These are phyloP conservation scores for Echites panduratus DNA, from an alignment of 257 asterid genomes.

Conservation along the genomic window DNA sequence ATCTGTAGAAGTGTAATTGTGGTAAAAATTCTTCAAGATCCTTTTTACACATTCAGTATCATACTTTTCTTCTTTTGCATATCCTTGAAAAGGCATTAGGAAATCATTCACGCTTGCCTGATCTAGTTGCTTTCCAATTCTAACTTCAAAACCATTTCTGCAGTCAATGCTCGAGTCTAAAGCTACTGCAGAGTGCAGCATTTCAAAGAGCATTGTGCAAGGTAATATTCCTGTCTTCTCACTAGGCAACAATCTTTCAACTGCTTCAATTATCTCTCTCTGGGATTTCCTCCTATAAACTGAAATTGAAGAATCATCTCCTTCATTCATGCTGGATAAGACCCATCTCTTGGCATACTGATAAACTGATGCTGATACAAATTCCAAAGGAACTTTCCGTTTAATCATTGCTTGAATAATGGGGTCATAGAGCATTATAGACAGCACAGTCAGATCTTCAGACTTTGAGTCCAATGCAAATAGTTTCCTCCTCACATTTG, in stretches of 20 bases:
- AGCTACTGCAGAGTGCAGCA: conserved; percentile 46
- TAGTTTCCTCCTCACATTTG: conserved; percentile 52
- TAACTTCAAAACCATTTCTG: conserved; percentile 41
- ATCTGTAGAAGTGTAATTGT: conserved; percentile 30
- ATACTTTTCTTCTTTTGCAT: conserved; percentile 44
- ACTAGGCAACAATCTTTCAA: conserved; percentile 45
- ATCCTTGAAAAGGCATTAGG: conserved; percentile 55
- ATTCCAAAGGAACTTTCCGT: conserved; percentile 41
- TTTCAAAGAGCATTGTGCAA: conserved; percentile 40
- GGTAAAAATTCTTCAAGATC: conserved; percentile 56
- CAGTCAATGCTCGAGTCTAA: conserved; percentile 47
- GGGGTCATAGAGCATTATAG: conserved; percentile 43
- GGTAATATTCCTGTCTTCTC: conserved; percentile 34
- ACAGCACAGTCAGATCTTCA: conserved; percentile 48
- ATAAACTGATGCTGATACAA: conserved; percentile 42
- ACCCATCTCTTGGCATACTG: conserved; percentile 57
- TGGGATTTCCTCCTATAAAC: conserved; percentile 21
- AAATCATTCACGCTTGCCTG: conserved; percentile 47
- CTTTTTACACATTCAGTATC: conserved; percentile 60
- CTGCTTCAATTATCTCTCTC: conserved; percentile 54
- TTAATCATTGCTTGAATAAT: conserved; percentile 37
- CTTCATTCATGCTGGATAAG: conserved; percentile 19
- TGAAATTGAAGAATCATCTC: conserved; percentile 23
- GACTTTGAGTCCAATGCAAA: conserved; percentile 45
- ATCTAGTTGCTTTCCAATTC: conserved; percentile 66